phyloP scores from a whole-genome alignment of 176 grass and related monocot species.

The Zizania latifolia region DNA sequence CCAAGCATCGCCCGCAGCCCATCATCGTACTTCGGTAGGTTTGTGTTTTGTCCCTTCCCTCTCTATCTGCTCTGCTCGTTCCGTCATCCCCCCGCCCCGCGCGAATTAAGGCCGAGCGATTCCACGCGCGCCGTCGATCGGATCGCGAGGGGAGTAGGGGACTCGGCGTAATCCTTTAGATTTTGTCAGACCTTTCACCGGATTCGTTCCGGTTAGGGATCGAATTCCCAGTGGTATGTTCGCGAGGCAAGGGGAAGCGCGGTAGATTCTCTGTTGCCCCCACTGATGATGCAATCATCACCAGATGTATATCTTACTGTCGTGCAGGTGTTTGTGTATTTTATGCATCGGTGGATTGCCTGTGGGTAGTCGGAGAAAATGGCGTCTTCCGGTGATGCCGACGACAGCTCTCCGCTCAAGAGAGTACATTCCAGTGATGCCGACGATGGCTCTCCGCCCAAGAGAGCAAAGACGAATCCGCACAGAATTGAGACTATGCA shows the following conservation, averaged over 20 bases:
- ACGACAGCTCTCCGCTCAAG: too few species aligned
- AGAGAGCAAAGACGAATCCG: neutral
- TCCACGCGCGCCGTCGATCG: too few species aligned
- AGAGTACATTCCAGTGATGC: neutral
- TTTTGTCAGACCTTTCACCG: neutral
- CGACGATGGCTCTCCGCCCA: neutral
- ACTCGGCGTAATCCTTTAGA: neutral
- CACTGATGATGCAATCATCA: too few species aligned
- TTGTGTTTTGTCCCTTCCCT: too few species aligned
- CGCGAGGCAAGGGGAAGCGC: neutral
- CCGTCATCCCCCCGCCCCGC: too few species aligned
- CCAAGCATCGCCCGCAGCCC: neutral
- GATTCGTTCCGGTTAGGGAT: neutral
- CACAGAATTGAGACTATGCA: neutral
- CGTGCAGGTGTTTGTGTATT: conserved; percentile 8
- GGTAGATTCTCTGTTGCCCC: too few species aligned
- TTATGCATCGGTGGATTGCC: neutral
- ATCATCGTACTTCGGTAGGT: neutral
- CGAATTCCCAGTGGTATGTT: neutral
- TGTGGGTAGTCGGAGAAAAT: neutral
- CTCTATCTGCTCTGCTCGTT: neutral
- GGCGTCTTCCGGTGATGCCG: too few species aligned
- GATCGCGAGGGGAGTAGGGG: neutral
- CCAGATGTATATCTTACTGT: too few species aligned
- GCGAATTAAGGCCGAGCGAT: neutral